Base-by-base conservation (phyloP, 176 grass and related monocot genomes). In the Poa annua region DNA sequence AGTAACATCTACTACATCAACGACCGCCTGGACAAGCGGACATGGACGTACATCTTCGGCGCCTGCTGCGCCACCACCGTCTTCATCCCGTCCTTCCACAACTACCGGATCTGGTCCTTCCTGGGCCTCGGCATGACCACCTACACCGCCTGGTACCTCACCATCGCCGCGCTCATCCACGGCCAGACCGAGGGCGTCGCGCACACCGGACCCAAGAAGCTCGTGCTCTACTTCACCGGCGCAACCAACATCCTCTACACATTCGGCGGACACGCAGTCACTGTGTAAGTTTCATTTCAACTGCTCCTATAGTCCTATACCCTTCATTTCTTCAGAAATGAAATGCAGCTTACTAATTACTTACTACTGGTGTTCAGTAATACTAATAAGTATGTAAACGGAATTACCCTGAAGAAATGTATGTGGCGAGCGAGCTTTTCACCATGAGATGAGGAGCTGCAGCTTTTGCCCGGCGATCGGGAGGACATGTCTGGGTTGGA, bases 61-160 rank as follows among this genome's bases (percentile, higher is more conserved):
- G 92, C 92, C 17, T 94, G 92, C 84, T 94, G 92, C 87, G 92
- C 92, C 45, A 94, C 92, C 35, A 91, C 89, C 32, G 92, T 94
- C 53, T 94, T 94, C 92, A 87, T 94, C 81, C 92, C 92, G 2
- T 94, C 92, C 50, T 94, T 94, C 87, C 92, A 94, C 92, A 94
- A 94, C 89, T 94, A 94, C 89, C 84, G 92, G 92, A 91, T 94
- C 79, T 94, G 92, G 92, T 94, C 92, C 84, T 94, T 94, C 92
- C 84, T 94, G 50, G 92, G 92, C 2, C 89, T 94, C 22, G 92
- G 81, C 86, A 94, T 94, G 92, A 94, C 92, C 87, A 94, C 89
- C 77, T 94, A 91, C 89, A 94, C 92, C 22, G 92, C 89, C 8
- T 94, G 92, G 92, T 94, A 94, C 78, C 89, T 94, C 66, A 85